Base-by-base conservation (phyloP, 2,329 filamentous ascomycete species). In the Plectosphaerella sp. region DNA sequence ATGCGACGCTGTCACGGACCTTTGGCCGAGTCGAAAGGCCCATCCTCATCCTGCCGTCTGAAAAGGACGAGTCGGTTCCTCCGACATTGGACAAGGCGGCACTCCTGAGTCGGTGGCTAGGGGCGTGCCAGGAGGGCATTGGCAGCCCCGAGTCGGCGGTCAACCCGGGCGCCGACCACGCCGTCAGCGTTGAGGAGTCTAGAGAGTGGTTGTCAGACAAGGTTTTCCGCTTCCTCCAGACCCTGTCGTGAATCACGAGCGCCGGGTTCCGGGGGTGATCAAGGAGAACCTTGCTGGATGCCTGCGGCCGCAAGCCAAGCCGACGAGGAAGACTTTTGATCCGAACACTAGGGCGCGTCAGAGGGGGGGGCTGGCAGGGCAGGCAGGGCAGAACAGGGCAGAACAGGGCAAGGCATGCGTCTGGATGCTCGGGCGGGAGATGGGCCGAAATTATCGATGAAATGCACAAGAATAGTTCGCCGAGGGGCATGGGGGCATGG, bases 1-100 rank as follows among this genome's bases (percentile, higher is more conserved):
- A 77, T 33, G 74, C 79, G 33, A 72, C 75, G 14, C 71, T 91
- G 5, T 61, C 67, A 20, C 64, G 64, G 10, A 87, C 85, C 14
- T 96, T 93, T 77, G 79, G 84, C 3, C 71, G 70, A 46, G 71
- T 90, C 49, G 71, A 72, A 42, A 76, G 78, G 49, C 80, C 83
- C 1, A 66, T 90, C 1, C 69, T 88, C 57, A 80, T 89, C 16
- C 64, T 91, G 33, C 81, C 83, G 52, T 85, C 84, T 1, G 84
- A 73, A 5, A 67, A 75, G 36, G 88, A 92, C 64, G 83, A 89
- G 64, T 82, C 75, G 62, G 77, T 89, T 2, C 82, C 86, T 1
- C 52, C 61, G 1, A 64, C 59, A 1, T 70, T 89, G 14, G 79
- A 89, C 61, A 83, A 84, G 60, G 67, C 69, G 22, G 73, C 62